Evolutionary conservation across 768 basidiomycete species (phyloP).

Genomic region (Kwoniella pini): DNA sequence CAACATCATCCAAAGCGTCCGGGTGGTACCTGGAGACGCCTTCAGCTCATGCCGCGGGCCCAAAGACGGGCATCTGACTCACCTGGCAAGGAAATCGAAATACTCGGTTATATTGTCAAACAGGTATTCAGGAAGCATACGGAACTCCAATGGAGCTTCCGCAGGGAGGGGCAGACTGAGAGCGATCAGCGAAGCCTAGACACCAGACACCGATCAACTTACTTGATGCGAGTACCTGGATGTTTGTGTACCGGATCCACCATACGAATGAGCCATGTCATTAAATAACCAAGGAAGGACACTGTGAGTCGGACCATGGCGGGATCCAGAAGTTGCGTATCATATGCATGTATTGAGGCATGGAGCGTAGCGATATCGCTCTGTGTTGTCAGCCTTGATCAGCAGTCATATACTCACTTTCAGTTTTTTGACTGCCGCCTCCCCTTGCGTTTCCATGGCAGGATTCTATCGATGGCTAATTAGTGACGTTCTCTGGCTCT

Average conservation of each 20-base stretch:
- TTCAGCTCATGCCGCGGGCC: background rate
- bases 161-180: conserved; percentile 77
- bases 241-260: conserved; percentile 79
- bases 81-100: conserved; percentile 80
- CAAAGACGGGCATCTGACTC: conserved; percentile 37
- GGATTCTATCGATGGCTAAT: conserved; percentile 57
- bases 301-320: conserved; percentile 76
- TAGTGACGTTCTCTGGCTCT: conserved; percentile 1
- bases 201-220: conserved; percentile 55
- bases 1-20: conserved; percentile 76
- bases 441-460: conserved; percentile 72
- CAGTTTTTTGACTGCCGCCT: conserved; percentile 71
- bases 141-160: conserved; percentile 81
- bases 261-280: conserved; percentile 88
- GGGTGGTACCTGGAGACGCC: conserved; percentile 58
- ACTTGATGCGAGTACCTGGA: conserved; percentile 71
- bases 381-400: conserved; percentile 54
- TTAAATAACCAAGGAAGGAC: conserved; percentile 83
- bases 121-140: conserved; percentile 88
- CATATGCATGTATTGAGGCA: conserved; percentile 74
- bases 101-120: conserved; percentile 92
- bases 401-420: conserved; percentile 60
- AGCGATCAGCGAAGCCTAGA: conserved; percentile 2
- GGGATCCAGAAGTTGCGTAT: conserved; percentile 82
- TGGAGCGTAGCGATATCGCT: conserved; percentile 69